Conservation (phyloP, 495 filamentous ascomycete species). For the Daldinia vernicosa region DNA sequence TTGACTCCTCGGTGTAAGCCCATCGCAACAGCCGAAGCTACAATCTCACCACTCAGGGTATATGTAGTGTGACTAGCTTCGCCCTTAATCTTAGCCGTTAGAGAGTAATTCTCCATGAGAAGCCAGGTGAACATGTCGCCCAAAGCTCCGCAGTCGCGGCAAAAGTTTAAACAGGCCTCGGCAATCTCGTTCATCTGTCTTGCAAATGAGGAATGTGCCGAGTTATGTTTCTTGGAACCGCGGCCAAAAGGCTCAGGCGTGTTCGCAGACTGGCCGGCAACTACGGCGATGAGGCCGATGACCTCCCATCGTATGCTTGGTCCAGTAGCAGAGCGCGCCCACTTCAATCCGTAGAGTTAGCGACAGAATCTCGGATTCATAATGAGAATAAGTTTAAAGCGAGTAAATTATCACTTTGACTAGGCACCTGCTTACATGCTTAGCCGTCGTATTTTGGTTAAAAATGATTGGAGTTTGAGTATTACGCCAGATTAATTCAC, state of each 20-base stretch:
- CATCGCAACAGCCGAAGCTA: slow-evolving; percentile 39
- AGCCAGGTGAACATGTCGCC: slow-evolving; percentile 46
- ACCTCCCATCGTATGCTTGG: slow-evolving; percentile 48
- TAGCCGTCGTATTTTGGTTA: slow-evolving; percentile 38
- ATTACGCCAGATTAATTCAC: slow-evolving; percentile 45
- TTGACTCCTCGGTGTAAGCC: slow-evolving; percentile 44
- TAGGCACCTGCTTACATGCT: slow-evolving; percentile 26
- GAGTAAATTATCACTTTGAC: too few relatives aligned
- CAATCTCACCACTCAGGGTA: slow-evolving; percentile 40
- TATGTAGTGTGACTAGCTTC: slow-evolving; percentile 42
- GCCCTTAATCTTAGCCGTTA: slow-evolving; percentile 38
- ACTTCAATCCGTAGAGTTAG: slow-evolving; percentile 11
- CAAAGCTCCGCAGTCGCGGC: slow-evolving; percentile 42
- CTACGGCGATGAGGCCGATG: slow-evolving; percentile 45
- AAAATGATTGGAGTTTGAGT: slow-evolving; percentile 39
- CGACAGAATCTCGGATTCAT: not conserved
- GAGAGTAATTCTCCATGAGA: slow-evolving; percentile 40
- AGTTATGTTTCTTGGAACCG: slow-evolving; percentile 34
- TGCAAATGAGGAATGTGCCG: slow-evolving; percentile 34
- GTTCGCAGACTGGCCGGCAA: slow-evolving; percentile 43
- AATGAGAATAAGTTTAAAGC: not conserved
- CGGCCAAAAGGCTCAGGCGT: slow-evolving; percentile 37
- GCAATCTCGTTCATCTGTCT: slow-evolving; percentile 43
- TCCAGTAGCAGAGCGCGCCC: slow-evolving; percentile 42
- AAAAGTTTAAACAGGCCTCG: slow-evolving; percentile 43